Conservation (phyloP, 129 eudicot species). For the Flaveria linearis region DNA sequence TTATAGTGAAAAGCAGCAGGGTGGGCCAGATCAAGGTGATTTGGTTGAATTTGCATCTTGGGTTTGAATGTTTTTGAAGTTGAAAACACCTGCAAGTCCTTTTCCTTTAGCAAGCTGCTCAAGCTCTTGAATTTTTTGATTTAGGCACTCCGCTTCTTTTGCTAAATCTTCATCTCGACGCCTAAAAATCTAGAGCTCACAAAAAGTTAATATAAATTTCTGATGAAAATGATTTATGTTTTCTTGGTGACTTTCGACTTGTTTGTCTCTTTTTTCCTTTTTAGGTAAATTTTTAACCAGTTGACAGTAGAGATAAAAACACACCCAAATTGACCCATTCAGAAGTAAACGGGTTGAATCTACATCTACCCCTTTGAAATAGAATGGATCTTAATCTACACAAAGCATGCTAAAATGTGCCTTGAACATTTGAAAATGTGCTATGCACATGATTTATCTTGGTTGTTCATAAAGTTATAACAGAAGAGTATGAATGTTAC, state of each 20-base stretch:
- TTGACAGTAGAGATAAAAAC: neutral
- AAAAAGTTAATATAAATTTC: neutral
- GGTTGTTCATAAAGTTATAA: neutral
- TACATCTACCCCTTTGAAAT: neutral
- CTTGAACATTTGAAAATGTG: too few species aligned
- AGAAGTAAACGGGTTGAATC: neutral
- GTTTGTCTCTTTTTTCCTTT: too few species aligned
- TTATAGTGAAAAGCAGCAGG: neutral
- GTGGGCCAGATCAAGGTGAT: slow-evolving; percentile 43
- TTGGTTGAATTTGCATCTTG: slow-evolving; percentile 47
- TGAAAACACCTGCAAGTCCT: slow-evolving; percentile 75
- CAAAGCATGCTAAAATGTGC: slow-evolving; percentile 1
- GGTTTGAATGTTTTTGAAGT: slow-evolving; percentile 38
- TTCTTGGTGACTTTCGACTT: neutral
- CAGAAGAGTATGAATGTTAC: neutral
- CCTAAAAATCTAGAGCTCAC: slow-evolving; percentile 50
- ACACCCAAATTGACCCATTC: neutral
- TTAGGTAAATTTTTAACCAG: too few species aligned
- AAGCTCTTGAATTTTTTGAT: slow-evolving; percentile 58
- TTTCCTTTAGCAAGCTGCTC: slow-evolving; percentile 65
- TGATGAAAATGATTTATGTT: neutral
- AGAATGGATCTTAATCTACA: slow-evolving; percentile 13
- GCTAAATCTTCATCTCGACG: slow-evolving; percentile 68
- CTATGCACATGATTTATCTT: too few species aligned
- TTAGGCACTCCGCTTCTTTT: slow-evolving; percentile 64